Conservation (phyloP, 2,329 filamentous ascomycete genomes). For the Xylariaceae sp. region DNA sequence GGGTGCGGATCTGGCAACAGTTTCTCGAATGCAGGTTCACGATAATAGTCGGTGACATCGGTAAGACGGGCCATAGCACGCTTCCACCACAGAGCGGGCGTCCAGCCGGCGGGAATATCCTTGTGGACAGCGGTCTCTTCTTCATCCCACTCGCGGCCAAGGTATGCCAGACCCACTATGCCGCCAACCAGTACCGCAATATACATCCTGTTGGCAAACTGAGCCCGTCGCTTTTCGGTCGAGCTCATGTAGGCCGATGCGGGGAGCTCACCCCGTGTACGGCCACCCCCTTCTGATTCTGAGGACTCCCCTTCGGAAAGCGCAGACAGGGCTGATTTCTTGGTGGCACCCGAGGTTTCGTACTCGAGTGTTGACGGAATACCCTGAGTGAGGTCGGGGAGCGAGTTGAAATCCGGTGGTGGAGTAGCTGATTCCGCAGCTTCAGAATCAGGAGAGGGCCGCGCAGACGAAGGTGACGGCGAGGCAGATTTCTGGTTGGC, state of each 20-base stretch:
- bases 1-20: constrained; percentile 79
- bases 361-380: constrained; percentile 86
- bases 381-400: constrained; percentile 89
- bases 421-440: constrained; percentile 29
- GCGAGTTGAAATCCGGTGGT: constrained; percentile 50
- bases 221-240: constrained; percentile 72
- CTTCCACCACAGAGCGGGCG: constrained; percentile 67
- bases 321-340: constrained; percentile 34
- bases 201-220: constrained; percentile 71
- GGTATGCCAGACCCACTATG: constrained; percentile 59
- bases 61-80: constrained; percentile 69
- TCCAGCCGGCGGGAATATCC: constrained; percentile 77
- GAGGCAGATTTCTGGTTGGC: constrained; percentile 1
- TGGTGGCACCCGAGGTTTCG: constrained; percentile 54
- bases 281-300: constrained; percentile 42
- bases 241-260: constrained; percentile 86
- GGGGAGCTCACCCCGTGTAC: constrained; percentile 60
- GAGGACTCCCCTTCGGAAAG: constrained; percentile 33
- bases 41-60: constrained; percentile 84
- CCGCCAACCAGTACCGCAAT: constrained; percentile 51
- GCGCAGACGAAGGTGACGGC: constrained; percentile 10
- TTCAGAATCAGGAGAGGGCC: constrained; percentile 12
- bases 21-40: constrained; percentile 91
- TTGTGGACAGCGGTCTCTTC: constrained; percentile 65
- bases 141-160: constrained; percentile 83